Evolutionary conservation across 192 early-diverging fungal species (phyloP), one percentile per base, ranked within the genome.

Genomic region (Funneliformis geosporum): DNA sequence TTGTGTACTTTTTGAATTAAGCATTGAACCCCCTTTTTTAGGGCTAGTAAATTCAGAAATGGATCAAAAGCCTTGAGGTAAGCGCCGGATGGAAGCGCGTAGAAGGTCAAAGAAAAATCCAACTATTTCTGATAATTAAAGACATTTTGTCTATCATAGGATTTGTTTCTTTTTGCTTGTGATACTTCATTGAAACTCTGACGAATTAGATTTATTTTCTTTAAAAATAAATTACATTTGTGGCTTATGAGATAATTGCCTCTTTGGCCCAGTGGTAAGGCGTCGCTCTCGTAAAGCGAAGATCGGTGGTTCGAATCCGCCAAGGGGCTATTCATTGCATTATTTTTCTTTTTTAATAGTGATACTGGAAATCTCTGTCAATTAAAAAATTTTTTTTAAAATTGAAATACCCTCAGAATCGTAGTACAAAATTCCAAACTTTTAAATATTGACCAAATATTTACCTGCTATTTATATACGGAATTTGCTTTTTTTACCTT

Each of bases 231-330:
- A 55, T 55, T 21, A 55, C 7, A 55, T n/a, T 16, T 16, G 50
- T 55, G 50, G 50, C 50, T 55, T 55, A 55, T 55, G 50, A 6
- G 50, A 66, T 16, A 38, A 10, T 66, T 66, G 84, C 84, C 84
- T 78, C 61, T 69, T 78, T 85, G 80, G 84, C 84, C 83, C 79
- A 80, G 80, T 78, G 84, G 84, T 75, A 85, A 82, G 83, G 84
- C 82, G 82, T 83, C 80, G 84, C 84, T 85, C 84, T 85, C 84
- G 84, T 85, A 85, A 85, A 85, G 84, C 84, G 80, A 83, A 85
- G 84, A 80, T 81, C 79, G 81, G 47, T 79, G 73, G 84, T 85
- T 85, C 84, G 79, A 85, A 78, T 83, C 84, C 73, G 79, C 47
- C 78, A 78, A 73, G 76, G 72, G 84, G 84, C 84, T 83, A 4